Base-by-base conservation (phyloP, 495 filamentous ascomycete species). In the Aspergillus baeticus region DNA sequence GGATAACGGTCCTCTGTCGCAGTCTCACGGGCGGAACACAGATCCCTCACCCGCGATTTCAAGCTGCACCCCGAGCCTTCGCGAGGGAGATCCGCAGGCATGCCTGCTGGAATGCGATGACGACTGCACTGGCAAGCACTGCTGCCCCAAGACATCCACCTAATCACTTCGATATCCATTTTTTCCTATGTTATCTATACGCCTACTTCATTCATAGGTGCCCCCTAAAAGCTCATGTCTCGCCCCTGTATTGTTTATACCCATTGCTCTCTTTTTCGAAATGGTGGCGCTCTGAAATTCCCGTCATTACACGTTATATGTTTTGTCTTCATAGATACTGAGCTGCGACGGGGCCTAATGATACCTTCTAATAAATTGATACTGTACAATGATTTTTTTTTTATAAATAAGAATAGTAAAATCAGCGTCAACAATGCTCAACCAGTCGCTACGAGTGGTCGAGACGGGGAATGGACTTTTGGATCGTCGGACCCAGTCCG, bases 101-200 rank as follows among this genome's bases (percentile, higher is more conserved):
- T 98, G 93, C 63, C 75, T 98, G 45, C 67, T 98, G 10, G 90
- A 92, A 47, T 97, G 93, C 49, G 88, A 90, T 6, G 90, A 95
- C 56, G 83, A 90, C 52, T 98, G 92, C 63, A 81, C 76, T 0
- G 82, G 80, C 50, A 85, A 75, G 51, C 77, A 90, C 49, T 98
- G 93, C 71, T 98, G 91, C 62, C 73, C 79, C 22, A 74, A 69
- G 52, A 70, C 72, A 35, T 63, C 67, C n/a, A 55, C 67, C 22
- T 70, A 44, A 64, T 48, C 18, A 22, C 41, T 2, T 29, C 13
- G 18, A 17, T 29, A 20, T 17, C 23, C 6, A 8, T 36, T 23
- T 34, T 48, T 42, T 38, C 23, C n/a, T 38, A 23, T 20, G 15
- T 33, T 45, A 37, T 45, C 14, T 51, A n/a, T 45, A 58, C 29